Conservation (phyloP, 1,139 yeast genomes). For the Yamadazyma epiphylla region DNA sequence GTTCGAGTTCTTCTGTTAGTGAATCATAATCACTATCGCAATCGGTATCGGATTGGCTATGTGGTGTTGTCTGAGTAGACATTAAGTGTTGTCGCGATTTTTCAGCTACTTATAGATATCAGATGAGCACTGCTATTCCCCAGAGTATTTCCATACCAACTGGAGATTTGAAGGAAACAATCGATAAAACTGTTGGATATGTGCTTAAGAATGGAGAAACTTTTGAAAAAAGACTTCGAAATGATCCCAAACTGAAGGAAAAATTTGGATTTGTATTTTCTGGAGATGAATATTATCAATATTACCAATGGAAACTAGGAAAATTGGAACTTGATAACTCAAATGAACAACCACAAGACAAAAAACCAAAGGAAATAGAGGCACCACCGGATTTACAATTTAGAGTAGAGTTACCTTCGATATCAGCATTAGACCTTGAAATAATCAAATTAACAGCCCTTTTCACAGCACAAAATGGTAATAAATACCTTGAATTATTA, state of each 20-base stretch:
- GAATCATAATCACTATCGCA: conserved; percentile 11
- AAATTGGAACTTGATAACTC: conserved; percentile 2
- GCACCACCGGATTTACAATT: conserved; percentile 35
- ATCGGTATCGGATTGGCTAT: conserved; percentile 4
- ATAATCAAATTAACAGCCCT: conserved; percentile 72
- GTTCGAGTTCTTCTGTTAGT: conserved; percentile 13
- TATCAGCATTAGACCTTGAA: conserved; percentile 64
- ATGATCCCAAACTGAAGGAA: conserved; percentile 37
- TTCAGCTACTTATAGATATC: not conserved
- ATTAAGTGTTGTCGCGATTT: not conserved
- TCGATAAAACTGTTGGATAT: conserved; percentile 71
- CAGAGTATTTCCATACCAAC: conserved; percentile 54
- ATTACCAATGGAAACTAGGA: conserved; percentile 45
- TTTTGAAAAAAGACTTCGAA: conserved; percentile 59
- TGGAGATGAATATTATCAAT: conserved; percentile 52
- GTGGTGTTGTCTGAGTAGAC: not conserved
- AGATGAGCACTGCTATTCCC: conserved; percentile 18
- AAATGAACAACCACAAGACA: not conserved
- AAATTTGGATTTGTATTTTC: conserved; percentile 63
- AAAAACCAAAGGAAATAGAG: conserved; percentile 10
- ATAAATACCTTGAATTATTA: conserved; percentile 35
- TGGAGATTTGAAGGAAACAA: conserved; percentile 49
- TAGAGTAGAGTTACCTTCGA: conserved; percentile 45
- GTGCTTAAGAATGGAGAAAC: conserved; percentile 64
- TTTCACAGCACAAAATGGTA: conserved; percentile 57